These are phyloP conservation scores for Durio zibethinus DNA, from an alignment of 345 rosid species.

Conservation along the genomic window DNA sequence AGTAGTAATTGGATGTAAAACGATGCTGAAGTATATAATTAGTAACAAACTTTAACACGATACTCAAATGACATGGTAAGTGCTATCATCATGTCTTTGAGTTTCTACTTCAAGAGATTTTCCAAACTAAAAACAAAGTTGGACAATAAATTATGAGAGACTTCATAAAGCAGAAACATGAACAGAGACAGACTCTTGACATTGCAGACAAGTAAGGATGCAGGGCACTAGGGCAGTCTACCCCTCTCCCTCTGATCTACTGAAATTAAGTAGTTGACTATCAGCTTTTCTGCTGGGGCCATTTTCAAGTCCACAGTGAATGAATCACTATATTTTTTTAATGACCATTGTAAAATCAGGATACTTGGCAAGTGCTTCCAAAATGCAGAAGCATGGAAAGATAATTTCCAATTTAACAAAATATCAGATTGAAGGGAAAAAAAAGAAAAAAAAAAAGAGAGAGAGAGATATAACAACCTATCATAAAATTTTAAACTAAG, in stretches of 20 bases:
- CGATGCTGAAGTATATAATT: not conserved
- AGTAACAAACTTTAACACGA: not conserved
- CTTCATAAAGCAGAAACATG: not conserved
- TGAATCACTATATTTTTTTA: not conserved
- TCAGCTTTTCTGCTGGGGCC: not conserved
- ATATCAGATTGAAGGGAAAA: not conserved
- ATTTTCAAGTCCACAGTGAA: not conserved
- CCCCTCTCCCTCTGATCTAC: not conserved
- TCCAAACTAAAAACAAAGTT: not conserved
- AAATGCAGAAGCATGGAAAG: conserved; percentile 5
- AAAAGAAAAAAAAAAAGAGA: not conserved
- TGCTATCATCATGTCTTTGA: not conserved
- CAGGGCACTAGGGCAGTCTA: not conserved
- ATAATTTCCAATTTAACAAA: not conserved
- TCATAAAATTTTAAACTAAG: not conserved
- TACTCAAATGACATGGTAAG: not conserved
- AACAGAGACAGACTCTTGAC: not conserved
- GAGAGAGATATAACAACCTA: conserved; percentile 6
- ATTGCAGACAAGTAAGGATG: not conserved
- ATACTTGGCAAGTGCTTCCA: not conserved
- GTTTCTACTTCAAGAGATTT: not conserved
- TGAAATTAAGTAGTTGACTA: not conserved
- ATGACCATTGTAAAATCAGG: not conserved
- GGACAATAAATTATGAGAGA: not conserved
- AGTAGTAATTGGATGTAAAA: not conserved